Evolutionary conservation across 768 basidiomycete genomes (phyloP), one percentile per base, ranked within the genome.

Genomic region (Rhodotorula sphaerocarpa): DNA sequence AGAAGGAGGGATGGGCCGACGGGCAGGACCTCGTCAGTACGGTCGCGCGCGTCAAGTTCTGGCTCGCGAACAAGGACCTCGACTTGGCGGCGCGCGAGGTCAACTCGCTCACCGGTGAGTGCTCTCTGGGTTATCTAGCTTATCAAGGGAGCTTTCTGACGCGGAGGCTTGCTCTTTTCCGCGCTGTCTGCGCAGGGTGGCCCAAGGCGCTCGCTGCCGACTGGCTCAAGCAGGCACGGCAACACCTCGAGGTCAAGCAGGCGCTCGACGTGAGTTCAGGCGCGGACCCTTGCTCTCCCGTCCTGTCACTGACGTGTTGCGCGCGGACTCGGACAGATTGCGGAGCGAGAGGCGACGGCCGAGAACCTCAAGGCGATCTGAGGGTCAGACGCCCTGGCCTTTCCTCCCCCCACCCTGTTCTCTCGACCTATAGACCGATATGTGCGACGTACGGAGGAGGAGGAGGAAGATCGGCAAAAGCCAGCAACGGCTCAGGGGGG

Each of bases 41-140:
- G 59, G 74, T 99, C 41, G 84, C 91, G 7, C 79, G 95, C 51
- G 91, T 91, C 9, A 89, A 95, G 77, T 84, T 87, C 74, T 82
- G 88, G 75, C 76, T 97, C 73, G 85, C 85, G 63, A 88, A 92
- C 78, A 91, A 95, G 79, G 90, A 96, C 72, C 76, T 99, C 61
- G 93, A 92, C 70, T 69, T 75, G 16, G 93, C 93, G 25, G 79
- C 91, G 41, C 80, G 93, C 57, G 92, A 96, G 76, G 79, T 96
- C 33, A 99, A 96, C 75, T 87, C 90, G 75, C 77, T 99, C 57
- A 82, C 80, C 39, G 93, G 92, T 3, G 83, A 86, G 63, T 53
- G 3, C 15, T 27, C 25, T 20, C 50, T 36, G 30, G 3, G 16
- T 34, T 27, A n/a, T 23, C 30, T 21, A 7, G 25, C 10, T 28